phyloP scores from a whole-genome alignment of 1,139 yeast genomes.

The Yamadazyma diospyri region DNA sequence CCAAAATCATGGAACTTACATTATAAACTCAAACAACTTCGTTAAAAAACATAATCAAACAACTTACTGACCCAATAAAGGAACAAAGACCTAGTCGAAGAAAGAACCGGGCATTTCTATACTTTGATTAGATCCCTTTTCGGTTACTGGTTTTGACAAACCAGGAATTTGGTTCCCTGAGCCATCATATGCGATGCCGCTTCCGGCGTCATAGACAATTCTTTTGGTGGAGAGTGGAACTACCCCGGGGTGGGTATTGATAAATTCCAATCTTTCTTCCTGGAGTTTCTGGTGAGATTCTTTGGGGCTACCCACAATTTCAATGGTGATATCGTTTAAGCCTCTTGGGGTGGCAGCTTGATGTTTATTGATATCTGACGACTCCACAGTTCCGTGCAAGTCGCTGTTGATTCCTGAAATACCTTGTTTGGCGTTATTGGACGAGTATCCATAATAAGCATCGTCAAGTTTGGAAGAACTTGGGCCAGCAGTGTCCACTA shows the following conservation, averaged over 20 bases:
- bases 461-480: slow-evolving; percentile 7
- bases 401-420: slow-evolving; percentile 1
- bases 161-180: slow-evolving; percentile 14
- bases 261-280: slow-evolving; percentile 11
- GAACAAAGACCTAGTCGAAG: slow-evolving; percentile 7
- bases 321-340: slow-evolving; percentile 6
- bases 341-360: slow-evolving; percentile 5
- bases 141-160: slow-evolving; percentile 14
- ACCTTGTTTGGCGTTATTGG: slow-evolving; percentile 3
- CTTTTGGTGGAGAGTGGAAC: slow-evolving; percentile 16
- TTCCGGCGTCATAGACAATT: slow-evolving; percentile 21
- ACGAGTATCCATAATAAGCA: slow-evolving; percentile 9
- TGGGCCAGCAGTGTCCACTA: slow-evolving; percentile 3
- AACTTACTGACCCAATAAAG: neutral
- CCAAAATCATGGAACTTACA: too few relatives aligned
- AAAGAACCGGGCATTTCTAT: slow-evolving; percentile 18
- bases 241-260: slow-evolving; percentile 12
- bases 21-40: too few relatives aligned
- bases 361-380: slow-evolving; percentile 7
- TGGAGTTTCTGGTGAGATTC: slow-evolving; percentile 9
- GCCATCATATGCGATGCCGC: slow-evolving; percentile 26
- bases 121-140: too few relatives aligned
- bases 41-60: neutral
- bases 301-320: slow-evolving; percentile 16
- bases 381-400: slow-evolving; percentile 3